phyloP scores from a whole-genome alignment of 129 eudicot species.

The Pulicaria dysenterica region DNA sequence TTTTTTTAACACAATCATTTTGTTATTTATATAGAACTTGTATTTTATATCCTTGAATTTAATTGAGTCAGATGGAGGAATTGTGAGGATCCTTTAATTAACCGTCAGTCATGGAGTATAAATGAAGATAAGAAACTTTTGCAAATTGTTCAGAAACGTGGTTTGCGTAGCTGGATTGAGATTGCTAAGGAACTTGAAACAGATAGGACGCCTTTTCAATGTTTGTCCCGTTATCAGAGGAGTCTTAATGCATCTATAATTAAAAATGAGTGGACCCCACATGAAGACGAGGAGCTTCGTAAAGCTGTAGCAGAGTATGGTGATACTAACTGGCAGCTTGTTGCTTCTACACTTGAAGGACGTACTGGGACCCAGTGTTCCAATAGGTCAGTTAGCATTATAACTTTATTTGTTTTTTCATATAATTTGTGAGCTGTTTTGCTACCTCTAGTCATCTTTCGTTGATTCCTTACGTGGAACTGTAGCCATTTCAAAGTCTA shows the following conservation, averaged over 20 bases:
- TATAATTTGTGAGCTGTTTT: not conserved
- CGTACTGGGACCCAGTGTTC: conserved; percentile 95
- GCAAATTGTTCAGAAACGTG: conserved; percentile 54
- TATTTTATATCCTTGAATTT: too few relatives aligned
- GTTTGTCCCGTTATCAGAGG: conserved; percentile 86
- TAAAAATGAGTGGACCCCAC: conserved; percentile 76
- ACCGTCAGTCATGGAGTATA: conserved; percentile 48
- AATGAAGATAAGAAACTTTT: conserved; percentile 72
- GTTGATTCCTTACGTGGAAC: not conserved
- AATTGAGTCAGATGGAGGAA: conserved; percentile 73
- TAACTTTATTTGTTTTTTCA: too few relatives aligned
- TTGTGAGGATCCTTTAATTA: conserved; percentile 69
- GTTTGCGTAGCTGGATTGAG: conserved; percentile 65
- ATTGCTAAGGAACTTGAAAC: conserved; percentile 60
- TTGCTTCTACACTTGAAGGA: conserved; percentile 76
- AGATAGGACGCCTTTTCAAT: conserved; percentile 84
- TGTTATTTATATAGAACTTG: not conserved
- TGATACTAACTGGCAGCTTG: conserved; percentile 80
- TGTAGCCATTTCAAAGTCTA: not conserved
- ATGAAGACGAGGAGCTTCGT: conserved; percentile 71
- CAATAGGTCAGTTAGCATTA: conserved; percentile 64
- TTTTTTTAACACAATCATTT: not conserved
- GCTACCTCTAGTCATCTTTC: not conserved
- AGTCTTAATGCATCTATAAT: conserved; percentile 88
- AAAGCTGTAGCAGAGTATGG: conserved; percentile 79